Evolutionary conservation across 1,284 basidiomycete species (phyloP).

Genomic region (Peniophora sp.): DNA sequence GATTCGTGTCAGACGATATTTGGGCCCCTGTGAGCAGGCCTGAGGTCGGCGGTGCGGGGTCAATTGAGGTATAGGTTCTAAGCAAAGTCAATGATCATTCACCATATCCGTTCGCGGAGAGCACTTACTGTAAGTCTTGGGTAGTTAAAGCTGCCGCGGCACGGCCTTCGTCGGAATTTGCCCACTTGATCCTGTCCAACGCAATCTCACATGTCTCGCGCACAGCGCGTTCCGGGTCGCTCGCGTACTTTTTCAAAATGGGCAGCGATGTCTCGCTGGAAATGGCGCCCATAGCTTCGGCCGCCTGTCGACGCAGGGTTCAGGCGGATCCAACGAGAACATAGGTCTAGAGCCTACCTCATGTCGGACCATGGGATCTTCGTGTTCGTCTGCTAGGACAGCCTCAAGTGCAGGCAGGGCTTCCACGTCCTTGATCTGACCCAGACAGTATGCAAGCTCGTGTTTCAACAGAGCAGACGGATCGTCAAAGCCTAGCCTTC

Average conservation of each 20-base stretch:
- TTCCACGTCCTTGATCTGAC: conserved; percentile 73
- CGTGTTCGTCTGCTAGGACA: conserved; percentile 61
- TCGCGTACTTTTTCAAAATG: conserved; percentile 66
- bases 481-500: conserved; percentile 68
- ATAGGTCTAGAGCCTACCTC: conserved; percentile 51
- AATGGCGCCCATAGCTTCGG: conserved; percentile 97
- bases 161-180: conserved; percentile 67
- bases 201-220: conserved; percentile 98
- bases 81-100: neutral
- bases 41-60: conserved; percentile 86
- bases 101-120: neutral
- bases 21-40: conserved; percentile 45
- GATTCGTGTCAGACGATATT: conserved; percentile 38
- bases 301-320: conserved; percentile 50
- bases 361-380: conserved; percentile 98
- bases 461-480: conserved; percentile 92
- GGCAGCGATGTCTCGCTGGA: conserved; percentile 63
- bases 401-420: conserved; percentile 79
- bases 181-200: conserved; percentile 91
- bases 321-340: neutral
- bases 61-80: conserved; percentile 81
- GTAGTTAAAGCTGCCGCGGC: conserved; percentile 11
- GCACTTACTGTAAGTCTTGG: conserved; percentile 20
- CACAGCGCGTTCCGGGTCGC: conserved; percentile 74
- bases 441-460: conserved; percentile 95